Evolutionary conservation across 148 eudicot genomes (phyloP).

Genomic region (Oxyria digyna): DNA sequence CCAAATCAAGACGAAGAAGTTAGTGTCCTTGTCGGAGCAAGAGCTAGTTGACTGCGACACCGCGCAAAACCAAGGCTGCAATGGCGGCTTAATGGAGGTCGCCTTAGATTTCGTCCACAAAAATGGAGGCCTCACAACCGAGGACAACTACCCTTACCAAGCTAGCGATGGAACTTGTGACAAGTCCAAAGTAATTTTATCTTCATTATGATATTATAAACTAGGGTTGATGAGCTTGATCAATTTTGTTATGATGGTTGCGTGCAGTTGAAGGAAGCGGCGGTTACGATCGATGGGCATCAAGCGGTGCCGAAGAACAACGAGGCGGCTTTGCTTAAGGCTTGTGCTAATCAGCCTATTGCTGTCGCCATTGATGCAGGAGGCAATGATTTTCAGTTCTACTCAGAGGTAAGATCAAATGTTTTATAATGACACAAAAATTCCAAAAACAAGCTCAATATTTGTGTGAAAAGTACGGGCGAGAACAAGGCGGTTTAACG

Average conservation of each 20-base stretch:
- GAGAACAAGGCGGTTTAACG: too few relatives aligned
- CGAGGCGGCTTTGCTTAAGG: slow-evolving; percentile 14
- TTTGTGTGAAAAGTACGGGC: too few relatives aligned
- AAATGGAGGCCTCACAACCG: slow-evolving; percentile 72
- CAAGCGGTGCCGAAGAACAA: slow-evolving; percentile 11
- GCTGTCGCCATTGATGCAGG: slow-evolving; percentile 13
- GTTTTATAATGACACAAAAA: too few relatives aligned
- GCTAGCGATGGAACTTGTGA: slow-evolving; percentile 59
- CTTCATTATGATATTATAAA: too few relatives aligned
- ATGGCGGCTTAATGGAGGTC: slow-evolving; percentile 78
- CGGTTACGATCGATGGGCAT: slow-evolving; percentile 10
- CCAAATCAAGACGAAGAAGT: slow-evolving; percentile 62
- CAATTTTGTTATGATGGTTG: background rate
- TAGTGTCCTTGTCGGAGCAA: slow-evolving; percentile 75
- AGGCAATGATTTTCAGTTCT: slow-evolving; percentile 9
- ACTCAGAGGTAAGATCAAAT: background rate
- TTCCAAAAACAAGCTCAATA: too few relatives aligned
- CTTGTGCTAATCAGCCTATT: slow-evolving; percentile 19
- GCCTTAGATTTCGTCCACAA: slow-evolving; percentile 64
- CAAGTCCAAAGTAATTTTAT: slow-evolving; percentile 27
- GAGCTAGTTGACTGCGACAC: slow-evolving; percentile 86
- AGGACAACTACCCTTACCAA: slow-evolving; percentile 53
- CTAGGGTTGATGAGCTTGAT: background rate
- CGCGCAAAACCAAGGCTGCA: slow-evolving; percentile 54
- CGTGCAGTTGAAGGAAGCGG: slow-evolving; percentile 2